These are phyloP conservation scores for Lycium ferocissimum DNA, from an alignment of 257 asterid genomes.

Conservation along the genomic window DNA sequence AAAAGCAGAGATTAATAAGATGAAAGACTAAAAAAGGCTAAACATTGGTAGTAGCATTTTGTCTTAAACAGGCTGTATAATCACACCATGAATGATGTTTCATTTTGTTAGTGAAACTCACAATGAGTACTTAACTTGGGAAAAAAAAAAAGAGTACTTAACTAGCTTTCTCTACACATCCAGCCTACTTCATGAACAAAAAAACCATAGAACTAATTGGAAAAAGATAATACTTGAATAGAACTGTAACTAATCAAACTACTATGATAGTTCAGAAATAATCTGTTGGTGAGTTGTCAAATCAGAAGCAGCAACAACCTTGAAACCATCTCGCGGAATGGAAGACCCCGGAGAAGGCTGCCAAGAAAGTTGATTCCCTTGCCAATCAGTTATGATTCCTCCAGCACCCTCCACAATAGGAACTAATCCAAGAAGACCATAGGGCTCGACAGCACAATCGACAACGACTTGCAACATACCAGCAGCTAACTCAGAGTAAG, in stretches of 20 bases:
- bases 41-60: neutral
- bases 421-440: neutral
- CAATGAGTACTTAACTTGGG: neutral
- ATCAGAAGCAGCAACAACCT: constrained; percentile 17
- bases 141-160: neutral
- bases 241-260: neutral
- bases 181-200: neutral
- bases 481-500: neutral
- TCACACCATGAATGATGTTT: neutral
- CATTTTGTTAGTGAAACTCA: constrained; percentile 6
- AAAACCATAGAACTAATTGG: neutral
- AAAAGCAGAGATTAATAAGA: neutral
- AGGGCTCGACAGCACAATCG: neutral
- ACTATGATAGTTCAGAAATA: neutral
- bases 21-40: neutral
- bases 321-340: neutral
- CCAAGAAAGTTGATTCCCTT: neutral
- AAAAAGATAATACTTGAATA: too few relatives aligned
- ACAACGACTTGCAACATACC: neutral
- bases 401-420: constrained; percentile 10
- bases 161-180: neutral
- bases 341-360: neutral
- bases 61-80: neutral
- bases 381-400: constrained; percentile 1
- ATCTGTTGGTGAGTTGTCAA: neutral